Evolutionary conservation across 2,329 filamentous ascomycete genomes (phyloP), one percentile per base, ranked within the genome.

Genomic region (Neoscytalidium dimidiatum): DNA sequence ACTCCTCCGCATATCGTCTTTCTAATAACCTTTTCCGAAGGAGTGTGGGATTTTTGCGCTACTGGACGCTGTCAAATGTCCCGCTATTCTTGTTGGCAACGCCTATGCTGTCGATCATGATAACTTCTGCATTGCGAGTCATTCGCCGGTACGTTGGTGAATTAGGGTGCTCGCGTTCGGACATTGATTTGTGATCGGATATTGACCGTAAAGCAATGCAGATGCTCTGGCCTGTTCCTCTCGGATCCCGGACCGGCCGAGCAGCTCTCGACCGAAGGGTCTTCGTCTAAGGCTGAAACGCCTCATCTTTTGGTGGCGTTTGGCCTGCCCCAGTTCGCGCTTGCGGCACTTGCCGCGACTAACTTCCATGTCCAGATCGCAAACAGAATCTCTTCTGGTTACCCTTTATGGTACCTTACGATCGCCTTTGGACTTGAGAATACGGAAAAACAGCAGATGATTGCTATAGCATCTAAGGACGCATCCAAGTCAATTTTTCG

Each of bases 281-380:
- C 13, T 17, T 31, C 35, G 35, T 21, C 28, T 17, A 21, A 19
- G 13, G 29, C 31, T 28, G 57, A 49, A 61, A 61, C 43, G 43
- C 28, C 57, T 58, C 53, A 58, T 17, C 53, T 58, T 43, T 28
- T 61, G n/a, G 41, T 43, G 43, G 41, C 44, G 41, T 61, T 97
- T 67, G 92, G 92, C 1, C 78, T 89, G 3, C 85, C 87, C 3
- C 94, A 99, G 76, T 77, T 91, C 1, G 65, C 94, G 3, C 82
- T 99, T 19, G 89, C 90, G 1, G 67, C 86, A 2, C 77, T 94
- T 66, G 91, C 92, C 21, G 77, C 94, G 21, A 92, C 89, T 13
- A 92, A 82, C 68, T 96, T 96, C 73, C 95, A 99, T 74, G 90
- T 97, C 28, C 95, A 99, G 78, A 96, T 99, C 70, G 90, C 98